These are phyloP conservation scores for Anaeramoeba flamelloides DNA, from an alignment of 78 protist species.

Conservation along the genomic window DNA sequence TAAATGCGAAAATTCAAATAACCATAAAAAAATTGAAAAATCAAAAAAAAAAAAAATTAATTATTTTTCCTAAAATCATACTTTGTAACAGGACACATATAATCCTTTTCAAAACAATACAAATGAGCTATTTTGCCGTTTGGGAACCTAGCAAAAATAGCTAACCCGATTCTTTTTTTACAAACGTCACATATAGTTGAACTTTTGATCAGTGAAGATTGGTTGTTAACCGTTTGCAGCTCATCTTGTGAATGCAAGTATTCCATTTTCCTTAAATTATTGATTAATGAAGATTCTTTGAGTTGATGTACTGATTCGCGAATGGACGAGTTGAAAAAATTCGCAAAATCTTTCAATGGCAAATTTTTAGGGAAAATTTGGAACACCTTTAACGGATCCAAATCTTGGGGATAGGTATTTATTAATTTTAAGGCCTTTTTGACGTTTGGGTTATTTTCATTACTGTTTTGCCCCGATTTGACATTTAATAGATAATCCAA, in stretches of 20 bases:
- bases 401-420: background rate
- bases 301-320: background rate
- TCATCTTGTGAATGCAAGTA: background rate
- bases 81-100: too few species aligned
- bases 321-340: background rate
- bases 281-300: background rate
- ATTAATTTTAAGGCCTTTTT: background rate
- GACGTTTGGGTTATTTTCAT: background rate
- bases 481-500: background rate
- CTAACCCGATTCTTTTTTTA: background rate
- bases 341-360: background rate
- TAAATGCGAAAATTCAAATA: too few species aligned
- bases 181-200: background rate
- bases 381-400: background rate
- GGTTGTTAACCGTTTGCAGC: background rate
- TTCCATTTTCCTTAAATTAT: background rate
- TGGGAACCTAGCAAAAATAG: background rate
- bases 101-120: background rate
- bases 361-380: background rate
- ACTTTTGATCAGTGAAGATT: background rate
- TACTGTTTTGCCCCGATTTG: too few species aligned
- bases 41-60: too few species aligned
- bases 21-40: too few species aligned
- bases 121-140: background rate
- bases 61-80: too few species aligned